Evolutionary conservation across 805 yeast species (phyloP).

Genomic region (Starmerella floricola): DNA sequence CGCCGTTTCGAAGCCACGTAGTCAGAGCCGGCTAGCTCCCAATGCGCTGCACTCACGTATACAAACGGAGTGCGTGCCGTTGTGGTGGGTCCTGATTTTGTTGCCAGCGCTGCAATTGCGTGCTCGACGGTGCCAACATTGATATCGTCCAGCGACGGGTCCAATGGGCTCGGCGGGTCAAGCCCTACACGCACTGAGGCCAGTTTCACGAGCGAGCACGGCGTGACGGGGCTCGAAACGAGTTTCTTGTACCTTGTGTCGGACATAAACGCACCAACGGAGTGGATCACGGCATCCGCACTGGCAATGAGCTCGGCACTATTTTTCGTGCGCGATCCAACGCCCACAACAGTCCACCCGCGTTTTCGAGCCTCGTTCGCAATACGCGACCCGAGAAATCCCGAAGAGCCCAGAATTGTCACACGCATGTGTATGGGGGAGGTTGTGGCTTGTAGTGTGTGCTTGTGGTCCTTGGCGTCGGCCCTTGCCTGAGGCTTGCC

Average conservation of each 20-base stretch:
- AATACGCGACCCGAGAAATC: constrained; percentile 55
- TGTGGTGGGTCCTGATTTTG: too few relatives aligned
- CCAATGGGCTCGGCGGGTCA: constrained; percentile 11
- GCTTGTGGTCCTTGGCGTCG: too few relatives aligned
- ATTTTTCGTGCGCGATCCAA: constrained; percentile 31
- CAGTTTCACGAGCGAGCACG: constrained; percentile 7
- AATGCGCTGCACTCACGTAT: constrained; percentile 69
- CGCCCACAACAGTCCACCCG: constrained; percentile 42
- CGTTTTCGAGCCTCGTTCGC: constrained; percentile 9
- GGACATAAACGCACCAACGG: constrained; percentile 66
- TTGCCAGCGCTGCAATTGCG: neutral
- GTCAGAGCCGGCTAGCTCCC: constrained; percentile 51
- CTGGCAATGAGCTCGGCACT: constrained; percentile 39
- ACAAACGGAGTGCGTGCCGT: constrained; percentile 37
- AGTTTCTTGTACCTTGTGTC: constrained; percentile 52
- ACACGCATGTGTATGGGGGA: constrained; percentile 29
- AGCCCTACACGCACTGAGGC: constrained; percentile 26
- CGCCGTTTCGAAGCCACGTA: constrained; percentile 65
- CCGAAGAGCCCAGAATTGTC: constrained; percentile 79
- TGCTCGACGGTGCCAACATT: neutral
- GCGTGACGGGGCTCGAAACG: constrained; percentile 16
- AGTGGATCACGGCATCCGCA: constrained; percentile 63
- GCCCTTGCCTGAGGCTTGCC: too few relatives aligned
- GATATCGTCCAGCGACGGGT: constrained; percentile 1
- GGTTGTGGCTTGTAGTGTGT: too few relatives aligned